Conservation (phyloP, 176 grass and related monocot genomes). For the Raddia distichophylla region DNA sequence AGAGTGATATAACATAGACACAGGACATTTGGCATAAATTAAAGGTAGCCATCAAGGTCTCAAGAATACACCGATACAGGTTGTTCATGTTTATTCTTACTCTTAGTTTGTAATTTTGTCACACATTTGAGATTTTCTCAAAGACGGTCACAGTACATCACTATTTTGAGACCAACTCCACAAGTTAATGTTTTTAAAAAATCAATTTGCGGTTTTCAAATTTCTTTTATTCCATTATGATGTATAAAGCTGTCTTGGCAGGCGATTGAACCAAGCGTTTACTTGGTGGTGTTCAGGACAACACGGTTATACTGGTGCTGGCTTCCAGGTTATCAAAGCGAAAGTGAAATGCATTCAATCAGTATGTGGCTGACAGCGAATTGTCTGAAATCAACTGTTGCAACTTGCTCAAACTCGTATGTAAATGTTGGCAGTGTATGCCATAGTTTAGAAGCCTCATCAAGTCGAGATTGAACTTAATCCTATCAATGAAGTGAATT, state of each 20-base stretch:
- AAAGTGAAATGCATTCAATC: conserved; percentile 22
- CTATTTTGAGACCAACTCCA: background rate
- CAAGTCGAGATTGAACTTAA: background rate
- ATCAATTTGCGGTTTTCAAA: background rate
- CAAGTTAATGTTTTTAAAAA: background rate
- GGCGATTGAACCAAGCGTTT: conserved; percentile 17
- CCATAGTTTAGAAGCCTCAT: background rate
- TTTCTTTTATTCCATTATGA: conserved; percentile 30
- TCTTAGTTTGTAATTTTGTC: background rate
- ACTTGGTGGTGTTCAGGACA: conserved; percentile 25
- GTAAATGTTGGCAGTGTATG: background rate
- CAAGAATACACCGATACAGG: background rate
- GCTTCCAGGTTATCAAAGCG: conserved; percentile 15
- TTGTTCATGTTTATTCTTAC: background rate
- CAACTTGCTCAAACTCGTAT: conserved; percentile 13
- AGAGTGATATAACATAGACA: background rate
- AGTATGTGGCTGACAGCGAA: conserved; percentile 10
- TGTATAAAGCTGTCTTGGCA: conserved; percentile 22
- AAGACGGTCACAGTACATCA: background rate
- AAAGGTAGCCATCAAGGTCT: background rate
- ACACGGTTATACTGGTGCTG: background rate
- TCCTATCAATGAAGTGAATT: background rate
- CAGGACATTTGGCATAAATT: background rate
- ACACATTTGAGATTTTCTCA: background rate
- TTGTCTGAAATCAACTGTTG: conserved; percentile 35